Conservation (phyloP, 2,329 filamentous ascomycete genomes). For the Calonectria fujianensis region DNA sequence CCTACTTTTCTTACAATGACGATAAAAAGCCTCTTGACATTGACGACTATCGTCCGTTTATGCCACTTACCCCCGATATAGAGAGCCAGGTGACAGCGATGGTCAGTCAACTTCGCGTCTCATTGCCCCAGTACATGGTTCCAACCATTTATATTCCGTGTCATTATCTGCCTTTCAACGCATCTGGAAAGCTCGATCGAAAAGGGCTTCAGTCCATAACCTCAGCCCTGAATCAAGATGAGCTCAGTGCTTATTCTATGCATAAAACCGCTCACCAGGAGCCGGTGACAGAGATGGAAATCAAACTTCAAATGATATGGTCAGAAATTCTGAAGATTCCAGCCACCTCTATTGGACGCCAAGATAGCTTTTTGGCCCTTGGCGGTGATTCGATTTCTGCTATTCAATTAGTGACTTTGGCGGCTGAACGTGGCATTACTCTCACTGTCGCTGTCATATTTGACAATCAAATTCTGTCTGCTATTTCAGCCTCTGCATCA, state of each 20-base stretch:
- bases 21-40: neutral
- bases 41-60: conserved; percentile 20
- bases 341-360: conserved; percentile 59
- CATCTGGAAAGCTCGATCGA: conserved; percentile 45
- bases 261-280: conserved; percentile 13
- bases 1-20: conserved; percentile 27
- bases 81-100: neutral
- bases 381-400: conserved; percentile 70
- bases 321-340: conserved; percentile 58
- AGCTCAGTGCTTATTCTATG: conserved; percentile 6
- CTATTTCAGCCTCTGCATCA: conserved; percentile 34
- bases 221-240: conserved; percentile 35
- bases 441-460: conserved; percentile 68
- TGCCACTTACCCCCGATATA: neutral
- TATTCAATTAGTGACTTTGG: conserved; percentile 68
- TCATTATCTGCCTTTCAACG: conserved; percentile 39
- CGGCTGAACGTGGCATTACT: conserved; percentile 61
- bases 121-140: conserved; percentile 47
- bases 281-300: conserved; percentile 36
- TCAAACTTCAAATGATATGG: conserved; percentile 61
- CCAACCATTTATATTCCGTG: conserved; percentile 43
- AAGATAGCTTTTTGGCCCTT: conserved; percentile 69
- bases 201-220: conserved; percentile 13
- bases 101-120: conserved; percentile 3
- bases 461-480: conserved; percentile 11